Base-by-base conservation (phyloP, 2,329 filamentous ascomycete species). In the Exophiala calicioides region DNA sequence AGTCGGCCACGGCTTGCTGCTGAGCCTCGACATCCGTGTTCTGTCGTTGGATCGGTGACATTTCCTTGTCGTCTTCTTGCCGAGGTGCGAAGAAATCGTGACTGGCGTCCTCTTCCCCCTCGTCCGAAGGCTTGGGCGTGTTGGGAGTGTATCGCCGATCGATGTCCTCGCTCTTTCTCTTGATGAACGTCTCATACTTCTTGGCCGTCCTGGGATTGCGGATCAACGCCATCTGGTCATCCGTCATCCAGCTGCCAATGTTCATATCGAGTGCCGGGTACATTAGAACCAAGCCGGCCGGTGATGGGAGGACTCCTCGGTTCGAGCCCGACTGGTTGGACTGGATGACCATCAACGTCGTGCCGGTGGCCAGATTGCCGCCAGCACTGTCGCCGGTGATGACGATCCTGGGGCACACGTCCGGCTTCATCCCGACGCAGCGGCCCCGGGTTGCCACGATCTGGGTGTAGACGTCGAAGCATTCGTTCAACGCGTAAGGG, bases 181-280 rank as follows among this genome's bases (percentile, higher is more conserved):
- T 79, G 8, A 96, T 73, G 44, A 97, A 86, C 19, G 81, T 79
- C 47, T 79, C 78, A 31, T 59, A 55, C 18, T 89, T 80, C 63
- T 84, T 83, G 47, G 82, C 80, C 8, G 89, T 82, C 19, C 53
- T 33, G 7, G 57, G 57, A 54, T 95, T 90, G 56, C 89, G 84
- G 54, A 98, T 95, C 51, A 98, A 72, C 0, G 88, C 82, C 88
- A 97, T 95, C 65, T 98, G 90, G 66, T 97, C 91, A 60, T 97
- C 91, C 0, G 88, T 90, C 90, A 98, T 97, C 93, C 93, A 98
- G 66, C 90, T 96, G 27, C 89, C 89, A 56, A 97, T 97, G 61
- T 95, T 96, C 86, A 97, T 90, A 61, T 97, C 93, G 49, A 98
- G 72, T 0, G 85, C 84, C 1, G 93, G 93, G 61, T 98, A 98